Base-by-base conservation (phyloP, 2,329 filamentous ascomycete genomes). In the Mycosphaerella arachidis region DNA sequence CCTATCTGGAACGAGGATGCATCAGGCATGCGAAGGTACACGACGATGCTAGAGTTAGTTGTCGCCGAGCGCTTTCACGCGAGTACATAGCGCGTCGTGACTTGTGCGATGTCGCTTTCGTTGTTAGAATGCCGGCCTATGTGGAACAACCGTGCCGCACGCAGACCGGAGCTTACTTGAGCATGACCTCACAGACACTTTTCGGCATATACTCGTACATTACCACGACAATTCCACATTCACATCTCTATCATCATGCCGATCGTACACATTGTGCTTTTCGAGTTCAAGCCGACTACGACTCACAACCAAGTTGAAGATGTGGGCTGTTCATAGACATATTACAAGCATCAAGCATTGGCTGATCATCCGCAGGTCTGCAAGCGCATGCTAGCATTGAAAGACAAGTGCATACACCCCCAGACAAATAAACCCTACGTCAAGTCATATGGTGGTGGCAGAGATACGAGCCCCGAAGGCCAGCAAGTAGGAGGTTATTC, bases 251-350 rank as follows among this genome's bases (percentile, higher is more conserved):
- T 29, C 63, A 75, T 65, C 20, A 89, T 89, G 86, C 70, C 84
- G 0, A 79, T 90, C 66, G 77, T 84, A n/a, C 88, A 90, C 70
- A 81, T 90, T 54, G 86, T 90, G 3, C 76, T 89, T 29, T 87
- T 90, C 67, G 79, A 84, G 62, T 88, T 88, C 77, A 86, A 86
- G 68, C 72, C 82, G 0, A 75, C 76, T 0, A 72, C 78, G 1
- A 75, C 77, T 1, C 66, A 77, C 0, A 79, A 80, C 16, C 76
- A 82, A 33, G 76, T 88, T 7, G 76, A 83, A 65, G 79, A 83
- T 67, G 87, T 88, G 74, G 50, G 79, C 74, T n/a, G 27, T 53
- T 16, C 12, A 33, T 16, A 24, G 27, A 27, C 43, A 2, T 24
- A 24, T 24, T 30, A 33, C 4, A 40, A 33, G 18, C 27, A 29